Conservation (phyloP, 306 rosid genomes). For the Trifolium subterraneum region DNA sequence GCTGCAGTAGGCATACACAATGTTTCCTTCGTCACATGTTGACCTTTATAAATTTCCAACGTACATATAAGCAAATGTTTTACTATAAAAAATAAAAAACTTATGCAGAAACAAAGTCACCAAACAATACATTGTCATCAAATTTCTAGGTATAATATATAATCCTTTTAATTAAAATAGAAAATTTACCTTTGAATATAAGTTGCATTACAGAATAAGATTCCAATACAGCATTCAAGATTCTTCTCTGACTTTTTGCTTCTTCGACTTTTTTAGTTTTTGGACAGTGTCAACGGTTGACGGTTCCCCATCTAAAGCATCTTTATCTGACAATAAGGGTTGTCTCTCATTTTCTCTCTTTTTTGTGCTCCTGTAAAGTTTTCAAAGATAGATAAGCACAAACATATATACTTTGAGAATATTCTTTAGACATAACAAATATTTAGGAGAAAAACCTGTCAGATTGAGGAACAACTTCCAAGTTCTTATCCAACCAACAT, state of each 20-base stretch:
- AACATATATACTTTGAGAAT: not conserved
- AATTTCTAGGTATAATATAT: conserved; percentile 2
- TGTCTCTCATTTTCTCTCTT: conserved; percentile 58
- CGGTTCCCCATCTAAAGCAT: conserved; percentile 35
- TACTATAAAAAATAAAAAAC: not conserved
- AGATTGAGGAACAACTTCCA: conserved; percentile 46
- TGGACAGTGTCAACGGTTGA: conserved; percentile 40
- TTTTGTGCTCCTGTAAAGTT: conserved; percentile 49
- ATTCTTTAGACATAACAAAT: not conserved
- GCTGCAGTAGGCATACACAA: not conserved
- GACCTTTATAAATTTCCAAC: not conserved
- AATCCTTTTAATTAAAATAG: not conserved
- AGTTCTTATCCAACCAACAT: conserved; percentile 66
- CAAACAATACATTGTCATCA: not conserved
- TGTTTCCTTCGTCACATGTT: not conserved
- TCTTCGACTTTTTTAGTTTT: conserved; percentile 50
- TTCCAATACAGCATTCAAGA: conserved; percentile 40
- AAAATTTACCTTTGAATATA: conserved; percentile 42
- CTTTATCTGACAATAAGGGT: conserved; percentile 37
- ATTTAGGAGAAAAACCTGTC: conserved; percentile 52
- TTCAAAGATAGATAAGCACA: conserved; percentile 23
- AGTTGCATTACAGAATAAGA: conserved; percentile 12
- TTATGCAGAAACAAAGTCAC: conserved; percentile 22
- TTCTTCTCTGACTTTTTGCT: conserved; percentile 45
- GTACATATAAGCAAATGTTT: not conserved